Base-by-base conservation (phyloP, 2,329 filamentous ascomycete species). In the Colletotrichum euphorbiae region DNA sequence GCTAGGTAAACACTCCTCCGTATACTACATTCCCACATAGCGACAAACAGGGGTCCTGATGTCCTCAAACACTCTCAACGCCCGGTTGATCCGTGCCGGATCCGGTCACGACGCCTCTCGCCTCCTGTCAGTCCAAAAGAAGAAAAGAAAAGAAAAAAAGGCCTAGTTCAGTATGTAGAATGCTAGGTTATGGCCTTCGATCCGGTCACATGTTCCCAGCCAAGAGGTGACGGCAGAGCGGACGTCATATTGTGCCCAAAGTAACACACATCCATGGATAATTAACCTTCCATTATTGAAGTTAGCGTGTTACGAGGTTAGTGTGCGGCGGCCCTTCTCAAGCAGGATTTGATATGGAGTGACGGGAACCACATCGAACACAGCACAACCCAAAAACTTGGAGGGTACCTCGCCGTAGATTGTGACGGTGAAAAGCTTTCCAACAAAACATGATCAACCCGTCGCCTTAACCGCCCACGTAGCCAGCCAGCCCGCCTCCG, bases 1-100 rank as follows among this genome's bases (percentile, higher is more conserved):
- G 15, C 13, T 21, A 24, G 24, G 24, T 24, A 24, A 24, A 15
- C 15, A 12, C 36, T 38, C 36, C 33, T 4, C n/a, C n/a, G n/a
- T n/a, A n/a, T n/a, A n/a, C n/a, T 38, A 11, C 24, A 15, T 28
- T 51, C 58, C 12, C 24, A 13, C n/a, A 28, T 46, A 24, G 50
- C 28, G 19, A 46, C 24, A 13, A 28, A 36, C 55, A 58, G 55
- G 55, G 55, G 55, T 36, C 40, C 17, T 17, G 38, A 24, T 15
- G 11, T 58, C 43, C 55, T 58, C 55, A 58, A 60, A 60, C 57
- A 60, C 51, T 15, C 57, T 40, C 57, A 60, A 60, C 57, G 17
- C 24, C 48, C 40, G 42, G 42, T 52, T 55, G 38, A 63, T 48
- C 45, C 52, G 52, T 67, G 36, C 64, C 51, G 48, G 36, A 56